Conservation (phyloP, 2,329 filamentous ascomycete genomes). For the Cytospora piceae region DNA sequence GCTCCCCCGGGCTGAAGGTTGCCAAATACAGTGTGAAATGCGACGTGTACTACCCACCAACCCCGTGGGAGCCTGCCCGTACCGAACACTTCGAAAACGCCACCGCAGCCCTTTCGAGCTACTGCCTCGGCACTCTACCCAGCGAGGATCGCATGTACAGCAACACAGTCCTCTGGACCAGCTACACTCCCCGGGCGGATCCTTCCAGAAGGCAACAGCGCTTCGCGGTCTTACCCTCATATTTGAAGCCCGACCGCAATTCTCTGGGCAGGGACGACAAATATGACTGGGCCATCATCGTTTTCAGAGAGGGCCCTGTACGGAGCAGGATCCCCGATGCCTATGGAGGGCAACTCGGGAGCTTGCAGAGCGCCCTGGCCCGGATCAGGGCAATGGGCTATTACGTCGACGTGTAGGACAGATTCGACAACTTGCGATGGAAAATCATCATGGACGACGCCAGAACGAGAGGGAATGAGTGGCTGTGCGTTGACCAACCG, state of each 20-base stretch:
- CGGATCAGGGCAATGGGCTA: conserved; percentile 15
- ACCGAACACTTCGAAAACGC: conserved; percentile 19
- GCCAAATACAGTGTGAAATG: conserved; percentile 1
- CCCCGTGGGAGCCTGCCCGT: conserved; percentile 13
- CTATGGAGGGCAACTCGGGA: conserved; percentile 4
- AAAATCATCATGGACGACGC: not conserved
- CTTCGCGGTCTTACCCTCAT: conserved; percentile 23
- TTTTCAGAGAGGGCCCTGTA: conserved; percentile 14
- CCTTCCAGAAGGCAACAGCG: conserved; percentile 19
- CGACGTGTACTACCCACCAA: conserved; percentile 22
- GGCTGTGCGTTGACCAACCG: conserved; percentile 12
- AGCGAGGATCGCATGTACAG: conserved; percentile 7
- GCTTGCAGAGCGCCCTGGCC: conserved; percentile 12
- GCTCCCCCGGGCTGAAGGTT: not conserved
- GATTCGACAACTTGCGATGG: conserved; percentile 9
- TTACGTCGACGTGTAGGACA: conserved; percentile 25
- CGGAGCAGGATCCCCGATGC: not conserved
- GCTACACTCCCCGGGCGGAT: conserved; percentile 4
- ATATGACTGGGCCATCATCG: conserved; percentile 28
- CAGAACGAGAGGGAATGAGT: not conserved
- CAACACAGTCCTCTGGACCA: conserved; percentile 24
- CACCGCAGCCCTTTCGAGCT: conserved; percentile 19
- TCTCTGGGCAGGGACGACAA: conserved; percentile 8
- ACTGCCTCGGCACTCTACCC: conserved; percentile 16
- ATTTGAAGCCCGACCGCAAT: conserved; percentile 18